These are phyloP conservation scores for Thoreauomyces humboldtii DNA, from an alignment of 192 early-diverging fungal genomes.

Conservation along the genomic window DNA sequence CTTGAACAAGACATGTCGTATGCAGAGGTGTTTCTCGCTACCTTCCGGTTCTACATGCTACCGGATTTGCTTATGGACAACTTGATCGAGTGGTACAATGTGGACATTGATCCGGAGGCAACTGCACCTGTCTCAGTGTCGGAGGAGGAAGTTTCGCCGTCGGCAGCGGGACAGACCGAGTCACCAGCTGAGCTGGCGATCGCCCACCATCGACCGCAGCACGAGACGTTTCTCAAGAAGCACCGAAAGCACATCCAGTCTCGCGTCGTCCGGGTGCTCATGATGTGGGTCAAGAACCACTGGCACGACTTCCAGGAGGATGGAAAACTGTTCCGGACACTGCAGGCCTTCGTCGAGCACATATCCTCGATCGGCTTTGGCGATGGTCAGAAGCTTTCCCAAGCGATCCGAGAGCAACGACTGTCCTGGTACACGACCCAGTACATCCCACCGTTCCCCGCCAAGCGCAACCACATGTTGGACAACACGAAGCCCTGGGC, in stretches of 20 bases:
- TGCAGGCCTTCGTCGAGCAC: constrained; percentile 47
- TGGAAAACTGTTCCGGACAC: constrained; percentile 29
- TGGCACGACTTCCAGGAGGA: constrained; percentile 55
- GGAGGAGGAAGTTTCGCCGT: background rate
- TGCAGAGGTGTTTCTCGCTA: constrained; percentile 54
- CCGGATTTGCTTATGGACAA: constrained; percentile 32
- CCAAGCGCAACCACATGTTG: constrained; percentile 19
- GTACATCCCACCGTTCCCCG: constrained; percentile 49
- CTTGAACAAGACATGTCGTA: constrained; percentile 52
- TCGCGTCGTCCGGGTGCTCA: constrained; percentile 36
- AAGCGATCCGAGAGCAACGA: constrained; percentile 56
- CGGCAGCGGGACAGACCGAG: no score
- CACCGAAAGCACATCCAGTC: constrained; percentile 42
- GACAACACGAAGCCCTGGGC: constrained; percentile 42
- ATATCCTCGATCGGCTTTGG: constrained; percentile 45
- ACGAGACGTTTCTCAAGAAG: constrained; percentile 33
- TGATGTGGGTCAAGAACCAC: constrained; percentile 56
- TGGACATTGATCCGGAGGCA: constrained; percentile 36
- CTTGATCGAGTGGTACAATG: constrained; percentile 59
- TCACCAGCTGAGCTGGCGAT: background rate
- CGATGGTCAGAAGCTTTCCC: constrained; percentile 51
- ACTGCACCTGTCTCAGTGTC: background rate
- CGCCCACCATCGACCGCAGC: background rate
- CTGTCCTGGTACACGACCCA: constrained; percentile 54
- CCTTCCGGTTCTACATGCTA: constrained; percentile 51